phyloP scores from a whole-genome alignment of 2,329 filamentous ascomycete genomes.

The Nannizziopsis arthrosporioides region DNA sequence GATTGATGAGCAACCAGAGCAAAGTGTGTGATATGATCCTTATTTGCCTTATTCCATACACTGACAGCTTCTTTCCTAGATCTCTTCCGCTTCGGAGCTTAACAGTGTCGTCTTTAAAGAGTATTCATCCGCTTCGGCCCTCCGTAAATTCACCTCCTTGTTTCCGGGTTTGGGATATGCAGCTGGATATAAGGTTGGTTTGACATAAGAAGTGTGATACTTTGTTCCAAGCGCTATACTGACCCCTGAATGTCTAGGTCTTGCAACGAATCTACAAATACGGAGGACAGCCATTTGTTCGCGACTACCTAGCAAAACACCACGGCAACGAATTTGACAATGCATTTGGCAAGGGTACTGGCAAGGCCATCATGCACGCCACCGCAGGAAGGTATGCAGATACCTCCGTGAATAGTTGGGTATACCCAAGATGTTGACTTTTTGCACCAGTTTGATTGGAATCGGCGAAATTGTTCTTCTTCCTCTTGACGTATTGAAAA shows the following conservation, averaged over 20 bases:
- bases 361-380: constrained; percentile 96
- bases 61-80: constrained; percentile 30
- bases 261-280: constrained; percentile 98
- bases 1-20: constrained; percentile 95
- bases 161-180: constrained; percentile 97
- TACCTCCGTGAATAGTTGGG: neutral
- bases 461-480: constrained; percentile 95
- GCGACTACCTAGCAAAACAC: constrained; percentile 73
- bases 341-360: constrained; percentile 89
- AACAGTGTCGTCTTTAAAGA: constrained; percentile 93
- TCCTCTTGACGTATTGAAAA: constrained; percentile 94
- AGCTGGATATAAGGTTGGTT: constrained; percentile 76
- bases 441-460: constrained; percentile 60
- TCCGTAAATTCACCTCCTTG: constrained; percentile 79
- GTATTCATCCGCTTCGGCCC: constrained; percentile 57
- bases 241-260: constrained; percentile 39
- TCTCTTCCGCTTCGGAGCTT: constrained; percentile 51
- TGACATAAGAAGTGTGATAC: neutral
- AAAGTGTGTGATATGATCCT: constrained; percentile 41
- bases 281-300: constrained; percentile 87
- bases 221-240: neutral
- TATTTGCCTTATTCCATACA: neutral
- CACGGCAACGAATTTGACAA: constrained; percentile 74
- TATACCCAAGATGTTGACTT: constrained; percentile 10
- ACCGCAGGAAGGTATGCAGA: constrained; percentile 67